Evolutionary conservation across 1,284 basidiomycete genomes (phyloP), one percentile per base, ranked within the genome.

Genomic region (Apiotrichum sp.): DNA sequence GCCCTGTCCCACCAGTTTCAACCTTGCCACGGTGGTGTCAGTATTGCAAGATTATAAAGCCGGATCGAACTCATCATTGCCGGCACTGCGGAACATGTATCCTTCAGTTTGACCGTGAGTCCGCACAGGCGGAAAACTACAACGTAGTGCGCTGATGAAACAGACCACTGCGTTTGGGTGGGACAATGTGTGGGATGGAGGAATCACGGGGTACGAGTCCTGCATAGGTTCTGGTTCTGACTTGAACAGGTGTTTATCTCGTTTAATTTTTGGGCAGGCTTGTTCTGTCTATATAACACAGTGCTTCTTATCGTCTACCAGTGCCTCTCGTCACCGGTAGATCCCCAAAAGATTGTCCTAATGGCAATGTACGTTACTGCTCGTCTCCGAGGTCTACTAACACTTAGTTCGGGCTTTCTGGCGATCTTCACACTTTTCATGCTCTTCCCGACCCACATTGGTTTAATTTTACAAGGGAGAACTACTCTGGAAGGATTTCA

Each of bases 1-100:
- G 71, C n/a, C 73, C 73, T 0, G 51, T 65, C 1, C 70, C 73
- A 0, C 13, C 40, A 22, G 54, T 71, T 0, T 36, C 60, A 1
- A 32, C 47, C 2, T 62, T 54, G 0, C 68, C 67, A 0, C 59
- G 69, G 10, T 76, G 68, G 66, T 77, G 75, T 56, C 53, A 56
- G 8, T 67, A 68, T 48, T 77, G 75, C 53, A 61, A 68, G 47
- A 71, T 77, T 47, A 64, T 66, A 53, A 77, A 77, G 52, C 75
- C 75, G 7, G 66, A 69, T 43, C 58, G 75, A 7, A 71, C 73
- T 1, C 74, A 75, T 61, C 75, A 77, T 59, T 77, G 75, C 58
- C 65, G 75, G 4, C 73, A 76, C 53, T 77, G 75, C 42, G 75
- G 72, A 3, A 72, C 67, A 0, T 77, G 75, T 44, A 62, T 77